Conservation (phyloP, 192 early-diverging fungal species). For the Coemansia sp. region DNA sequence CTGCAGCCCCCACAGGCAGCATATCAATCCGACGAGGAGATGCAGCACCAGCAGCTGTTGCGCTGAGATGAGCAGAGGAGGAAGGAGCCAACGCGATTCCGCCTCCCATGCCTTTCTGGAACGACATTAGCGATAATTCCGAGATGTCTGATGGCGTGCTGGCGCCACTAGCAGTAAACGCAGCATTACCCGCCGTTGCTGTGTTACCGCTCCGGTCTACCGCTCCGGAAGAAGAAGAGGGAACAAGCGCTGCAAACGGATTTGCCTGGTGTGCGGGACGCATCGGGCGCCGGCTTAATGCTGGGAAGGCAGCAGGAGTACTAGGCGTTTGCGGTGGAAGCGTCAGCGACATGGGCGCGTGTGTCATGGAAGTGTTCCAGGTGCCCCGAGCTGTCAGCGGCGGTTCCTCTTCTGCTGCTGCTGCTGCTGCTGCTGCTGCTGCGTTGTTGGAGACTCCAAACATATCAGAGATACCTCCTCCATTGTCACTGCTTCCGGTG, state of each 20-base stretch:
- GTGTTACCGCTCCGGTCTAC: background rate
- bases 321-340: slow-evolving; percentile 4
- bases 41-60: background rate
- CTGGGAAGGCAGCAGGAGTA: background rate
- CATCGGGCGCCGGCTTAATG: background rate
- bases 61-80: background rate
- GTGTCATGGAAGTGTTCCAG: slow-evolving; percentile 20
- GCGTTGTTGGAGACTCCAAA: background rate
- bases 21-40: background rate
- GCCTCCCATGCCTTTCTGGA: slow-evolving; percentile 8
- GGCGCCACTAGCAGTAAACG: slow-evolving; percentile 1
- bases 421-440: background rate
- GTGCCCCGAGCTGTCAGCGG: slow-evolving; percentile 37
- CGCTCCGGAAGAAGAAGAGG: background rate
- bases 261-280: slow-evolving; percentile 1
- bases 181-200: background rate
- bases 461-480: background rate
- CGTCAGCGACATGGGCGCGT: background rate
- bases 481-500: background rate
- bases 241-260: background rate
- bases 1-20: background rate
- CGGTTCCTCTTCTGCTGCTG: slow-evolving; percentile 10
- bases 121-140: slow-evolving; percentile 17
- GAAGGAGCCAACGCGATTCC: background rate
- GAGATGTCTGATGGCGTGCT: slow-evolving; percentile 12